Conservation (phyloP, 73 alveolate species). For the Paraurostyla sp. region DNA sequence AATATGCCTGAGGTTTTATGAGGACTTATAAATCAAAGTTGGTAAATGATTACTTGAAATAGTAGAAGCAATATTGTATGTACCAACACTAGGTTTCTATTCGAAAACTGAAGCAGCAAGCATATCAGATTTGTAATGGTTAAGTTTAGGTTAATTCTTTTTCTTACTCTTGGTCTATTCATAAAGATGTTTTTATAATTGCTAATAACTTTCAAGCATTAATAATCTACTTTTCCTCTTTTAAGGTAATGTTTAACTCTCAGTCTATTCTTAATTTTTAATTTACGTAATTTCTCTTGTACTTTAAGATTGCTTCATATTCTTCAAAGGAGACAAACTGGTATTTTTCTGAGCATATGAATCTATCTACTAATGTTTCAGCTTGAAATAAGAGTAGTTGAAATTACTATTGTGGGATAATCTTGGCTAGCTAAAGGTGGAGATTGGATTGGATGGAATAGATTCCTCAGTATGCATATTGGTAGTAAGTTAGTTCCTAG, state of each 20-base stretch:
- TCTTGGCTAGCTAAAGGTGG: not conserved
- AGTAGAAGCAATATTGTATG: not conserved
- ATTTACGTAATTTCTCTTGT: too few relatives aligned
- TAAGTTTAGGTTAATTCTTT: slow-evolving; percentile 7
- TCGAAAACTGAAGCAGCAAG: not conserved
- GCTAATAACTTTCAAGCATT: slow-evolving; percentile 1
- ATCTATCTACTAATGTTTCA: slow-evolving; percentile 11
- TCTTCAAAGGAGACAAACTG: too few relatives aligned
- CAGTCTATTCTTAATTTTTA: too few relatives aligned
- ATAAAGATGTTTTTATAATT: slow-evolving; percentile 3
- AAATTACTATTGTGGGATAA: not conserved
- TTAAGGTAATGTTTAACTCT: not conserved
- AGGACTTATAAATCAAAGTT: not conserved
- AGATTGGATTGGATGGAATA: not conserved
- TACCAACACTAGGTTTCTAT: slow-evolving; percentile 1
- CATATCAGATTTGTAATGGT: slow-evolving; percentile 23
- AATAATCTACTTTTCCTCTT: not conserved
- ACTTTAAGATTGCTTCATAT: too few relatives aligned
- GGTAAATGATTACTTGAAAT: not conserved
- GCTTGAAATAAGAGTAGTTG: not conserved
- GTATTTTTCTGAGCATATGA: not conserved
- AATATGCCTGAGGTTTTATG: too few relatives aligned
- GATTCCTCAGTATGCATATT: too few relatives aligned
- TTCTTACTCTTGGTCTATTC: not conserved
- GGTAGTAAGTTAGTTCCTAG: too few relatives aligned